Conservation (phyloP, 106 monocot species). For the Dioscorea alata region DNA sequence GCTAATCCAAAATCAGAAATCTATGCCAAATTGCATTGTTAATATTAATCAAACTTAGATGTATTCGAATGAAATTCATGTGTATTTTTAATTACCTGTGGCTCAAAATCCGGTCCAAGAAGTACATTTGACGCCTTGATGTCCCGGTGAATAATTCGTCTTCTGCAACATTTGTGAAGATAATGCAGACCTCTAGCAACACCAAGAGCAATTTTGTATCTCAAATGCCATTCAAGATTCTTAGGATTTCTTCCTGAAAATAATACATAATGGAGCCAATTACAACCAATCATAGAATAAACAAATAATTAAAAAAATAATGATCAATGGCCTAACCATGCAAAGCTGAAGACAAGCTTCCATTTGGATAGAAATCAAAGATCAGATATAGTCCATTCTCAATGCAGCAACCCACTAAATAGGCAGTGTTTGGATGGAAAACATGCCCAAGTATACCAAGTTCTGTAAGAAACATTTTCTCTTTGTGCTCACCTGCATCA, state of each 20-base stretch:
- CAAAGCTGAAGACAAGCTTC: conserved; percentile 55
- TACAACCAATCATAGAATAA: neutral
- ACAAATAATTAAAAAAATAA: neutral
- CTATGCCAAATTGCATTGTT: conserved; percentile 7
- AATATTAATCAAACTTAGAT: too few relatives aligned
- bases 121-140: conserved; percentile 75
- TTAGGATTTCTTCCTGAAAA: conserved; percentile 34
- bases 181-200: conserved; percentile 65
- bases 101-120: conserved; percentile 42
- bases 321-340: conserved; percentile 26
- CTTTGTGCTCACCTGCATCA: conserved; percentile 29
- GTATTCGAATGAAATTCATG: too few relatives aligned
- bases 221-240: conserved; percentile 40
- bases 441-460: conserved; percentile 60
- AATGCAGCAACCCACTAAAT: conserved; percentile 54
- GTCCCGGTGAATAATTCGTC: conserved; percentile 57
- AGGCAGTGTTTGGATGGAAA: conserved; percentile 55
- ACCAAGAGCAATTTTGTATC: conserved; percentile 56
- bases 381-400: conserved; percentile 64
- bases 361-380: conserved; percentile 61
- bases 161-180: conserved; percentile 44
- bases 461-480: conserved; percentile 55
- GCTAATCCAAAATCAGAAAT: conserved; percentile 78
- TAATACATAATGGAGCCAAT: neutral
- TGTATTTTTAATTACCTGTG: conserved; percentile 26